Evolutionary conservation across 768 basidiomycete species (phyloP).

Genomic region (Russula vinacea): DNA sequence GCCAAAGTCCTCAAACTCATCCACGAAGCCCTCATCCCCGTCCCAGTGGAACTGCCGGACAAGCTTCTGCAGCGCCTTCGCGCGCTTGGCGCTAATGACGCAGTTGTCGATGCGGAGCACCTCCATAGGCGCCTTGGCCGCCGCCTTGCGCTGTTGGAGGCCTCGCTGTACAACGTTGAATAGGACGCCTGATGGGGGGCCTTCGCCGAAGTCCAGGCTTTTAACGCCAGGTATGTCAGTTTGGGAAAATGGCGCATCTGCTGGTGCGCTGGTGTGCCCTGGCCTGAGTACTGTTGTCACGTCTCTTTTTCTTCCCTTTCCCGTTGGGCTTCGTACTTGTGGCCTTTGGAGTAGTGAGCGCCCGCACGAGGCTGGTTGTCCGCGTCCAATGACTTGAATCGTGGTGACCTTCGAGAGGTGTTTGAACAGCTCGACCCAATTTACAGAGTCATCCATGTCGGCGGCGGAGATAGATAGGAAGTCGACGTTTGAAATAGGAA

Average conservation of each 20-base stretch:
- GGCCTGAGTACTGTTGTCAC: not conserved
- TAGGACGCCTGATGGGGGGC: not conserved
- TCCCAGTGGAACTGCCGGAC: slow-evolving; percentile 3
- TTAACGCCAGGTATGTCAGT: slow-evolving; percentile 8
- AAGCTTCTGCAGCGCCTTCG: not conserved
- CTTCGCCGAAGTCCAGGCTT: not conserved
- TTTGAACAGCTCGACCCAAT: slow-evolving; percentile 10
- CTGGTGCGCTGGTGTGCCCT: not conserved
- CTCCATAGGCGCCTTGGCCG: not conserved
- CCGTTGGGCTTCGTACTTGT: too few species aligned
- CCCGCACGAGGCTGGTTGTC: slow-evolving; percentile 3
- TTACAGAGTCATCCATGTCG: not conserved
- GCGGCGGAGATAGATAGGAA: slow-evolving; percentile 11
- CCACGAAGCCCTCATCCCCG: not conserved
- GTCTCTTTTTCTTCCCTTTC: not conserved
- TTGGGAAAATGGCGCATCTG: not conserved
- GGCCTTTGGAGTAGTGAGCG: slow-evolving; percentile 1
- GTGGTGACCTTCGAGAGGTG: slow-evolving; percentile 3
- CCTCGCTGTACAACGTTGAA: not conserved
- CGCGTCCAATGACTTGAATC: slow-evolving; percentile 4
- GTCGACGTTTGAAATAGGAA: slow-evolving; percentile 7
- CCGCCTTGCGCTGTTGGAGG: not conserved
- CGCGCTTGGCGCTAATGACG: not conserved
- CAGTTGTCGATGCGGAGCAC: slow-evolving; percentile 4
- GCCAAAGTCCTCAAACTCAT: too few species aligned